Conservation (phyloP, 106 monocot species). For the Allium fistulosum region DNA sequence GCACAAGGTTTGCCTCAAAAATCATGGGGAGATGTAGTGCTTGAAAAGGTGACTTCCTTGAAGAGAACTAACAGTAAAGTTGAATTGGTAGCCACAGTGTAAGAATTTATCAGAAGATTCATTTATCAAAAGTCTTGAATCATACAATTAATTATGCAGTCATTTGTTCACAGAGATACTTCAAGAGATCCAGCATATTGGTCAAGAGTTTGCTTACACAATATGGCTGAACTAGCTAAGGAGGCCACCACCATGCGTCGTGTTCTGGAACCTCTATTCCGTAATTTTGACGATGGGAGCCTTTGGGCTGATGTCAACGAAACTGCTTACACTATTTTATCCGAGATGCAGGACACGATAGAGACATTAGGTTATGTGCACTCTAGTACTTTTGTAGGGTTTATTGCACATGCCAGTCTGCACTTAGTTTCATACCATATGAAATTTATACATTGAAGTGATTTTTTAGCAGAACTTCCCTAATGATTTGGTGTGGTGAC, state of each 20-base stretch:
- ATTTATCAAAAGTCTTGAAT: no score
- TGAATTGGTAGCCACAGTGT: conserved; percentile 24
- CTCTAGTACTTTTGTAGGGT: background rate
- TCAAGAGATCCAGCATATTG: conserved; percentile 48
- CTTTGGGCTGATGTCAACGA: conserved; percentile 59
- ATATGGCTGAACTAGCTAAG: conserved; percentile 74
- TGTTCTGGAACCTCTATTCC: conserved; percentile 68
- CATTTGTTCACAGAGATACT: conserved; percentile 33
- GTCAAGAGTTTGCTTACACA: conserved; percentile 67
- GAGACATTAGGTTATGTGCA: conserved; percentile 56
- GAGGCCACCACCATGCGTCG: conserved; percentile 85
- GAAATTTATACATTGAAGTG: no score
- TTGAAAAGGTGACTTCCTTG: conserved; percentile 8
- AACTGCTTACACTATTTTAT: conserved; percentile 60
- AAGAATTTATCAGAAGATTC: conserved; percentile 8
- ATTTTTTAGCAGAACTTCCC: no score
- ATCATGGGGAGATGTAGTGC: conserved; percentile 12
- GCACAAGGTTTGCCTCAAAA: conserved; percentile 15
- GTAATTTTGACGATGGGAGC: conserved; percentile 50
- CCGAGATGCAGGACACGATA: conserved; percentile 59
- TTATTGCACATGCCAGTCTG: background rate
- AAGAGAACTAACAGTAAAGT: conserved; percentile 21
- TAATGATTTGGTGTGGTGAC: no score
- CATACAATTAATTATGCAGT: background rate
- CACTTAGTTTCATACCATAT: no score